phyloP scores from a whole-genome alignment of 768 basidiomycete genomes.

The Calocera viscosa region DNA sequence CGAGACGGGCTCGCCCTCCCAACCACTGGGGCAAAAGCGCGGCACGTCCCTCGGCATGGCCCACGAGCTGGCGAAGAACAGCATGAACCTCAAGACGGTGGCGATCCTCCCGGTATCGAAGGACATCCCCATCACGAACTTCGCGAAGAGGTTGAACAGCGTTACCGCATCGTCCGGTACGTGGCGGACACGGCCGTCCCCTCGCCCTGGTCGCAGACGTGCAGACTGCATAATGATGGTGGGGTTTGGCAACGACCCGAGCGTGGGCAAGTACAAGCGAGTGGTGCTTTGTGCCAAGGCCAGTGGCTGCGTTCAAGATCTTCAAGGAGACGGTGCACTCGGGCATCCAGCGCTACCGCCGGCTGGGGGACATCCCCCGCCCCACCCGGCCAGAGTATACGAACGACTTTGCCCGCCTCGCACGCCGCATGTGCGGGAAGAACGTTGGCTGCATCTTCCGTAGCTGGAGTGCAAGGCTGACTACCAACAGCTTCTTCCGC shows the following conservation, averaged over 20 bases:
- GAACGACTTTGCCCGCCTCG: conserved; percentile 86
- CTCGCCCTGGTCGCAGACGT: conserved; percentile 98
- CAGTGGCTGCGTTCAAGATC: conserved; percentile 78
- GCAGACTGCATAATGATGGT: conserved; percentile 91
- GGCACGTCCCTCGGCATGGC: conserved; percentile 5
- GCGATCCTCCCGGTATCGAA: conserved; percentile 80
- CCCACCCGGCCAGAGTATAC: conserved; percentile 66
- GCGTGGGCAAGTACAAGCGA: conserved; percentile 87
- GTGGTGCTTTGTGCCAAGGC: conserved; percentile 90
- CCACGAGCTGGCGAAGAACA: conserved; percentile 56
- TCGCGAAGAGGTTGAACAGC: conserved; percentile 84
- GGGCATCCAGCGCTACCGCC: conserved; percentile 76
- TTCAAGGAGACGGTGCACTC: conserved; percentile 86
- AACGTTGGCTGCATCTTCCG: conserved; percentile 90
- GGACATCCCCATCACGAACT: conserved; percentile 77
- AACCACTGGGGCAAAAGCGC: conserved; percentile 14
- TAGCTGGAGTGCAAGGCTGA: conserved; percentile 30
- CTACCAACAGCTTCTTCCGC: conserved; percentile 44
- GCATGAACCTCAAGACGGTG: conserved; percentile 85
- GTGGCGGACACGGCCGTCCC: conserved; percentile 91
- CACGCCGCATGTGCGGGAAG: conserved; percentile 80
- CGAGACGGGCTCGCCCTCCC: conserved; percentile 49
- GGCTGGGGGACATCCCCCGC: conserved; percentile 45
- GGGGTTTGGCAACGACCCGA: conserved; percentile 78
- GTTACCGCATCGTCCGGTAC: conserved; percentile 85